phyloP scores from a whole-genome alignment of 257 asterid species.

The Gentiana macrophylla region DNA sequence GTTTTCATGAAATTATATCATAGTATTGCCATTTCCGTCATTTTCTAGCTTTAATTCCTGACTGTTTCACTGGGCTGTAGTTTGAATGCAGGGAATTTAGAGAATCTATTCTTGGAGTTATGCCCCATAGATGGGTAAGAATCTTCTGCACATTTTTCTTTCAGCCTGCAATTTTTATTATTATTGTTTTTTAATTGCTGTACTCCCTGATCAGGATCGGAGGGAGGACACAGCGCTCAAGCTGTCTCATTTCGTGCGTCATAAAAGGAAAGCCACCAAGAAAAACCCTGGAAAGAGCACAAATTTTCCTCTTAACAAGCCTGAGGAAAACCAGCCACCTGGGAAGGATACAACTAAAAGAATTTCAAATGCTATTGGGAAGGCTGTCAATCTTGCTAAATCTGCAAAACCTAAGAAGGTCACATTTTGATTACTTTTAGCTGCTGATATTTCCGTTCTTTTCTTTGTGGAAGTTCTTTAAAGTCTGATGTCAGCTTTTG shows the following conservation, averaged over 20 bases:
- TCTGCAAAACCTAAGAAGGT: slow-evolving; percentile 83
- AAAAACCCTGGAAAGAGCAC: slow-evolving; percentile 61
- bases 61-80: slow-evolving; percentile 34
- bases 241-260: slow-evolving; percentile 83
- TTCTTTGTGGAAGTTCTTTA: neutral
- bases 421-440: slow-evolving; percentile 2
- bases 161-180: neutral
- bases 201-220: slow-evolving; percentile 56
- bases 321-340: slow-evolving; percentile 79
- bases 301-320: slow-evolving; percentile 69
- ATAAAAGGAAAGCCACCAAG: slow-evolving; percentile 81
- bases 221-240: slow-evolving; percentile 79
- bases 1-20: too few species aligned
- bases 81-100: slow-evolving; percentile 95
- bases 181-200: neutral
- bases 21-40: too few species aligned
- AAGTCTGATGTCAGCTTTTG: too few species aligned
- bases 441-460: neutral
- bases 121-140: slow-evolving; percentile 98
- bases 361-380: slow-evolving; percentile 85
- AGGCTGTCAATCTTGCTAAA: slow-evolving; percentile 81
- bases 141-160: neutral
- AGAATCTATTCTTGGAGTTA: slow-evolving; percentile 92
- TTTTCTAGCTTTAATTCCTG: neutral
- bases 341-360: slow-evolving; percentile 84